Base-by-base conservation (phyloP, 495 filamentous ascomycete species). In the Lasiosphaeria ovina region DNA sequence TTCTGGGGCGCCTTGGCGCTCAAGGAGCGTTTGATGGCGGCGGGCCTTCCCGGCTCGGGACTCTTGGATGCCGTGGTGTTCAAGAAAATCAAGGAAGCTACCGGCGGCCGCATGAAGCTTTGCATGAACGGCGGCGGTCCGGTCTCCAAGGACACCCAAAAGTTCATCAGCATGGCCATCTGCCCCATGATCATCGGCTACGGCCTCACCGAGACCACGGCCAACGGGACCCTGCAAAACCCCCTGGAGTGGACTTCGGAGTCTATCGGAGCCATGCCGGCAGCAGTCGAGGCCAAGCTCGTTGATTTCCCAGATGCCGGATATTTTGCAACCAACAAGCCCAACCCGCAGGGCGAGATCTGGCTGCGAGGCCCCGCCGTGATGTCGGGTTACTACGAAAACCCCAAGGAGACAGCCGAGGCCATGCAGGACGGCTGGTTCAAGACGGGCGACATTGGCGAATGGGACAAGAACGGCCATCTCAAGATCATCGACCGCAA, bases 291-390 rank as follows among this genome's bases (percentile, higher is more conserved):
- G 73, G 77, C 93, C 69, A 98, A 98, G 81, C 86, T 98, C 17
- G 92, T 98, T 60, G 94, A 98, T 76, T 98, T 92, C 74, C 73
- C 89, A 24, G 94, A 98, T 67, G 93, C 94, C 4, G 94, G 94
- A 16, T 98, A 98, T 76, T 86, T 83, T 62, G 80, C 90, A 35
- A 89, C 84, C 67, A 96, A 92, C 81, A 89, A 85, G 61, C 93
- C 93, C 32, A 83, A 85, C 62, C 89, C 92, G n/a, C 94, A 96
- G 74, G 92, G 92, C 64, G 92, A 97, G 76, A 89, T 97, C 73
- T 94, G 87, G 87, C 93, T 97, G 65, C 90, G 91, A 42, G 92
- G 92, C 56, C 83, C 81, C 35, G 83, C 86, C 63, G 86, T 97
- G 50, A 83, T 87, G 47, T 74, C 77, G 14, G 83, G 83, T 42